phyloP scores from a whole-genome alignment of 2,329 filamentous ascomycete species.

The Ceratocystis eucalypticola region DNA sequence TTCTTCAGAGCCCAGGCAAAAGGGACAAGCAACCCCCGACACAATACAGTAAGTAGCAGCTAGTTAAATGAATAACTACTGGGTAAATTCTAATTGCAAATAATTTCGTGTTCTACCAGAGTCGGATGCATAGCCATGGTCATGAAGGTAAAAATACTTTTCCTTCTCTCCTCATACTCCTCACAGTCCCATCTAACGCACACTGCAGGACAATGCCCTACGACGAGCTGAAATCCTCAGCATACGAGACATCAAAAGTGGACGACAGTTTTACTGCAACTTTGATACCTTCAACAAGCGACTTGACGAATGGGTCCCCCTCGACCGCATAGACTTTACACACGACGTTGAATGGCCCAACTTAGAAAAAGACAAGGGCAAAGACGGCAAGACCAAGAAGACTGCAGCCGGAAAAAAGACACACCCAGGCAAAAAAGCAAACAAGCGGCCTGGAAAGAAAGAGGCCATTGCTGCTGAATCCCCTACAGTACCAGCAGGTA shows the following conservation, averaged over 20 bases:
- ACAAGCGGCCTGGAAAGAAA: conserved; percentile 42
- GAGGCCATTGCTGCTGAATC: conserved; percentile 40
- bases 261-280: conserved; percentile 86
- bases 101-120: conserved; percentile 22
- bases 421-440: conserved; percentile 42
- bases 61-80: background rate
- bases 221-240: conserved; percentile 94
- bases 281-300: conserved; percentile 97
- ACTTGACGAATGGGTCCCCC: conserved; percentile 72
- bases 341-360: conserved; percentile 94
- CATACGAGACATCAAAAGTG: conserved; percentile 78
- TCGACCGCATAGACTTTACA: conserved; percentile 67
- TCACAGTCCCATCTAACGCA: background rate
- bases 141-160: conserved; percentile 29
- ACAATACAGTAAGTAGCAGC: conserved; percentile 53
- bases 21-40: conserved; percentile 70
- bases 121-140: conserved; percentile 49
- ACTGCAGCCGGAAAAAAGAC: conserved; percentile 45
- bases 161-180: background rate
- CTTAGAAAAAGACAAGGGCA: conserved; percentile 70
- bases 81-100: background rate
- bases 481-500: conserved; percentile 28
- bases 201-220: conserved; percentile 53
- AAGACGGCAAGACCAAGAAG: conserved; percentile 64
- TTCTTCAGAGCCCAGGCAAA: conserved; percentile 48